phyloP scores from a whole-genome alignment of 2,329 filamentous ascomycete genomes.

The Aureobasidium musti region DNA sequence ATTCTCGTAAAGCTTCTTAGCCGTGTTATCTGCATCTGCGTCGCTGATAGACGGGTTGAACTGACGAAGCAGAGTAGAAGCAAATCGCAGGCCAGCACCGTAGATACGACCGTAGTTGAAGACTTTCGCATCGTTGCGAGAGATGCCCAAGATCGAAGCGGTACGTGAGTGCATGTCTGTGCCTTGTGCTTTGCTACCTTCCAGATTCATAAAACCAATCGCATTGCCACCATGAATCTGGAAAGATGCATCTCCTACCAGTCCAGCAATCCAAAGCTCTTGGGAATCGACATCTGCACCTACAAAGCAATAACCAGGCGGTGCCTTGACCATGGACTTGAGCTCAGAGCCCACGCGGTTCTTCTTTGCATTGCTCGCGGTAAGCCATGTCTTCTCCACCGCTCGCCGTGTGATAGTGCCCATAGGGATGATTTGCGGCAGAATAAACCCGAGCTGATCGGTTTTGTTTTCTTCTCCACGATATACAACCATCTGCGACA shows the following conservation, averaged over 20 bases:
- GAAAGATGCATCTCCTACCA: slow-evolving; percentile 93
- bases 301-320: slow-evolving; percentile 87
- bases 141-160: slow-evolving; percentile 87
- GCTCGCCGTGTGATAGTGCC: slow-evolving; percentile 92
- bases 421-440: slow-evolving; percentile 97
- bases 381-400: slow-evolving; percentile 98
- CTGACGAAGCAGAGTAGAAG: slow-evolving; percentile 82
- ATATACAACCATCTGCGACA: slow-evolving; percentile 93
- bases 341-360: slow-evolving; percentile 96
- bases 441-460: slow-evolving; percentile 69
- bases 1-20: slow-evolving; percentile 76
- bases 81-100: slow-evolving; percentile 94
- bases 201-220: slow-evolving; percentile 97
- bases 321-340: slow-evolving; percentile 94
- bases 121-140: slow-evolving; percentile 90
- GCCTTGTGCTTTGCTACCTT: slow-evolving; percentile 90
- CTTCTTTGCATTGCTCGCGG: slow-evolving; percentile 93
- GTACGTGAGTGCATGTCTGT: slow-evolving; percentile 95
- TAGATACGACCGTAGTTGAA: slow-evolving; percentile 99
- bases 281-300: slow-evolving; percentile 97
- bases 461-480: slow-evolving; percentile 58
- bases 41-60: slow-evolving; percentile 89
- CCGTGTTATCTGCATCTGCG: slow-evolving; percentile 71
- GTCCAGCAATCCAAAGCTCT: slow-evolving; percentile 95
- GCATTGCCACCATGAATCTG: slow-evolving; percentile 94